These are phyloP conservation scores for Barbatosphaeria neglecta DNA, from an alignment of 495 filamentous ascomycete species.

Conservation along the genomic window DNA sequence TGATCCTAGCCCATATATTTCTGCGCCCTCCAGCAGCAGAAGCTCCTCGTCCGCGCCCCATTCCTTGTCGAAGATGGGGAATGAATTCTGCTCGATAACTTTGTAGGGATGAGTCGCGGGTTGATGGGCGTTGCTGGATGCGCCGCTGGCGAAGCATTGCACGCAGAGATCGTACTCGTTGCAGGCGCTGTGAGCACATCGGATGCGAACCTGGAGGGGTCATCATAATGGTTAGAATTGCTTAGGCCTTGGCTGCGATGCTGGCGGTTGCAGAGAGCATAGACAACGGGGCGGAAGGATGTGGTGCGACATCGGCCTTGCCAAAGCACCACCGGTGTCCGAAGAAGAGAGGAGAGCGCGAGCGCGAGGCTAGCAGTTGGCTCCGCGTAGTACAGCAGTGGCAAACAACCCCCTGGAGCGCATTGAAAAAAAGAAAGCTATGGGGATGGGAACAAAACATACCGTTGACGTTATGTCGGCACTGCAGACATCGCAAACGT, in stretches of 20 bases:
- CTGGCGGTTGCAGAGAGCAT: neutral
- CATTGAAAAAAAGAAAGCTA: neutral
- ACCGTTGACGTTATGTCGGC: constrained; percentile 93
- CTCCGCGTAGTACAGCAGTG: neutral
- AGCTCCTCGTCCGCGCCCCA: constrained; percentile 98
- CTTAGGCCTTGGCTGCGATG: neutral
- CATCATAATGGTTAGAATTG: constrained; percentile 4
- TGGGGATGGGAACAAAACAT: constrained; percentile 21
- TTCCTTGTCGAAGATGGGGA: constrained; percentile 86
- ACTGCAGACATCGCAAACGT: constrained; percentile 91
- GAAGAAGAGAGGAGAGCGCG: neutral
- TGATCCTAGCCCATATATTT: constrained; percentile 91
- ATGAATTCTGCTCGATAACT: constrained; percentile 96
- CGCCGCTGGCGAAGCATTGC: constrained; percentile 76
- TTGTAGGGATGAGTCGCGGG: constrained; percentile 75
- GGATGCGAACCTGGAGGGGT: constrained; percentile 67
- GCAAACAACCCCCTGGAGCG: neutral
- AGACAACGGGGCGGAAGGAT: neutral
- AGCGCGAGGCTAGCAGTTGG: neutral
- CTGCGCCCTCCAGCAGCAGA: constrained; percentile 84
- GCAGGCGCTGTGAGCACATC: constrained; percentile 72
- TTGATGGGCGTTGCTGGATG: constrained; percentile 67
- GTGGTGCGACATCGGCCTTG: neutral
- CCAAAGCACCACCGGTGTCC: neutral
- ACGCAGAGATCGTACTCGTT: constrained; percentile 97